Conservation (phyloP, 2,329 filamentous ascomycete genomes). For the Xylariaceae sp. region DNA sequence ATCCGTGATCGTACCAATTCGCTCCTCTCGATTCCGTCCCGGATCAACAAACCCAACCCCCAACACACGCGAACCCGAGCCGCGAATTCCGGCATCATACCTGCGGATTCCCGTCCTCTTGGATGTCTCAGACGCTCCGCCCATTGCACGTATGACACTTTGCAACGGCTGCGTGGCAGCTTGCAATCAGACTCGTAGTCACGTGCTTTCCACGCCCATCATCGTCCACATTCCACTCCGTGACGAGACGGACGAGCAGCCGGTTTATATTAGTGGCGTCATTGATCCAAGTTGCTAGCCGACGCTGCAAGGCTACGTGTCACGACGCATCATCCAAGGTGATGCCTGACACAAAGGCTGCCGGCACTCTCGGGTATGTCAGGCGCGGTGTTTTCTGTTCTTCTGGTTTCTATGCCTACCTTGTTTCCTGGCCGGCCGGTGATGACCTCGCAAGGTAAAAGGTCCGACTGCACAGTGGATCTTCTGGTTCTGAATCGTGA, state of each 20-base stretch:
- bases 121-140: background rate
- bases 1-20: background rate
- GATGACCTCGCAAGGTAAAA: conserved; percentile 45
- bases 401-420: background rate
- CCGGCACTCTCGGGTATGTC: conserved; percentile 8
- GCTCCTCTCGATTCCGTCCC: background rate
- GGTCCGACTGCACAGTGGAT: conserved; percentile 38
- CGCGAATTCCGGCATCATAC: background rate
- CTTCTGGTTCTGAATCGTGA: conserved; percentile 37
- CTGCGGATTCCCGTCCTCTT: background rate
- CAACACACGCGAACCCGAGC: background rate
- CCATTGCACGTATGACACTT: background rate
- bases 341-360: background rate
- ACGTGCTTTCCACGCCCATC: background rate
- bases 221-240: background rate
- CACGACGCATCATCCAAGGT: conserved; percentile 3
- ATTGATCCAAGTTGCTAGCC: conserved; percentile 1
- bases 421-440: conserved; percentile 32
- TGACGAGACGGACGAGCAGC: conserved; percentile 2
- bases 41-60: background rate
- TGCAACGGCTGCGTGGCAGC: background rate
- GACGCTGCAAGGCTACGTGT: conserved; percentile 16
- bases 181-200: background rate
- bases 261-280: background rate
- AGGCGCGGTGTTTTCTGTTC: conserved; percentile 4